phyloP scores from a whole-genome alignment of 2,329 filamentous ascomycete genomes.

The Tolypocladium amazonense region DNA sequence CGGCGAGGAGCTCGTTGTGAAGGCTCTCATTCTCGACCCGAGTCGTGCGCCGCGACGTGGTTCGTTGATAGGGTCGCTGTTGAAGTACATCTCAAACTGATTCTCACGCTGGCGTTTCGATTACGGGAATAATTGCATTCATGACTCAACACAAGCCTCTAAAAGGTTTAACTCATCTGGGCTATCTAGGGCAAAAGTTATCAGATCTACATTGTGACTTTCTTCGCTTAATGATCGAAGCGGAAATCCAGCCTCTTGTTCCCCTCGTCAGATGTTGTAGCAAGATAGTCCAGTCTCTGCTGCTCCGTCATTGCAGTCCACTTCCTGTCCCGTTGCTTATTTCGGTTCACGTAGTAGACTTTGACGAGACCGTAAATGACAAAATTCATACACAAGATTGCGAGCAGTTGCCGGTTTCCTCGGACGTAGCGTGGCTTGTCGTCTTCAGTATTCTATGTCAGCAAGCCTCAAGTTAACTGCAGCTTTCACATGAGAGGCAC shows the following conservation, averaged over 20 bases:
- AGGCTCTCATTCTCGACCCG: slow-evolving; percentile 14
- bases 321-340: slow-evolving; percentile 27
- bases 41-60: not conserved
- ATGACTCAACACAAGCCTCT: too few species aligned
- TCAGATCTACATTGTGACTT: not conserved
- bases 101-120: not conserved
- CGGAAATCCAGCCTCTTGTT: slow-evolving; percentile 44
- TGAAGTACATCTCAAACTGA: not conserved
- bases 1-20: slow-evolving; percentile 6
- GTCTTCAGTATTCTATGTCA: slow-evolving; percentile 16
- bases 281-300: slow-evolving; percentile 35
- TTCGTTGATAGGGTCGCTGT: not conserved
- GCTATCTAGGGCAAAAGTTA: not conserved
- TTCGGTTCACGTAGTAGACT: slow-evolving; percentile 35
- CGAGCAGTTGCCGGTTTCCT: slow-evolving; percentile 39
- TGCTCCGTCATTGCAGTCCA: slow-evolving; percentile 33
- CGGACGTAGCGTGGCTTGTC: slow-evolving; percentile 41
- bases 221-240: slow-evolving; percentile 30
- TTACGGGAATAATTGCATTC: not conserved
- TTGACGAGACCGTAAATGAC: slow-evolving; percentile 32
- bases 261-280: slow-evolving; percentile 40
- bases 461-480: not conserved
- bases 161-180: too few species aligned
- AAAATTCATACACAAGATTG: slow-evolving; percentile 35
- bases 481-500: not conserved